Evolutionary conservation across 169 alveolate species (phyloP).

Genomic region (Plasmodium inui): DNA sequence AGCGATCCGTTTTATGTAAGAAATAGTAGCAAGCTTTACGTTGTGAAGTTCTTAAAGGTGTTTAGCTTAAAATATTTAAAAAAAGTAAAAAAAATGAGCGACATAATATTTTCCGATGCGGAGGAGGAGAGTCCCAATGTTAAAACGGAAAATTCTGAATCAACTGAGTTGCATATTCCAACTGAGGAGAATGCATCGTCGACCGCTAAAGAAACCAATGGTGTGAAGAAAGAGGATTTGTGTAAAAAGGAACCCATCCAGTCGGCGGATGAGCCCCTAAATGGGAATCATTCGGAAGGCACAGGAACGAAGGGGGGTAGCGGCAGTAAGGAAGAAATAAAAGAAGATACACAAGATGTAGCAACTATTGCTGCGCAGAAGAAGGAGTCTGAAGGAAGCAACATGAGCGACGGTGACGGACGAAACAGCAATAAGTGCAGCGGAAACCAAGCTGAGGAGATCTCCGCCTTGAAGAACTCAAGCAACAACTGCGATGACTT

Average conservation of each 20-base stretch:
- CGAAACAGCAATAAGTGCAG: neutral
- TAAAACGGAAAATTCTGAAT: constrained; percentile 2
- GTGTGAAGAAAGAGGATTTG: neutral
- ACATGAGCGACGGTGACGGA: neutral
- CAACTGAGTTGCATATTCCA: neutral
- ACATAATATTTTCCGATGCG: constrained; percentile 43
- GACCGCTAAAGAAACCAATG: neutral
- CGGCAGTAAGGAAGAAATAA: neutral
- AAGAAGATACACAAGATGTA: neutral
- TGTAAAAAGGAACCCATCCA: neutral
- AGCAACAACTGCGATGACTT: neutral
- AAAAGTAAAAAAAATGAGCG: constrained; percentile 33
- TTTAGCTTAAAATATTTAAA: constrained; percentile 48
- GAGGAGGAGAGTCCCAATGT: neutral
- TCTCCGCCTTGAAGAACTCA: neutral
- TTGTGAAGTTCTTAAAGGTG: constrained; percentile 61
- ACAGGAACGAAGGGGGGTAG: neutral
- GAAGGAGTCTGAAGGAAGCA: neutral
- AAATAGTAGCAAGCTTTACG: constrained; percentile 40
- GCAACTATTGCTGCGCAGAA: neutral
- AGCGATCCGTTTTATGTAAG: constrained; percentile 62
- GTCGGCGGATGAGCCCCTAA: neutral
- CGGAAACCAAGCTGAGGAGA: constrained; percentile 7
- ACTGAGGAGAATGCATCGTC: neutral
- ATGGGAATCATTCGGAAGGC: neutral